A percentile compares a stretch with the other conserved stretches of the same genome.
These are phyloP conservation scores for Colletotrichum sp. DNA, from an alignment of 2,329 filamentous ascomycete genomes.

Conservation along the genomic window DNA sequence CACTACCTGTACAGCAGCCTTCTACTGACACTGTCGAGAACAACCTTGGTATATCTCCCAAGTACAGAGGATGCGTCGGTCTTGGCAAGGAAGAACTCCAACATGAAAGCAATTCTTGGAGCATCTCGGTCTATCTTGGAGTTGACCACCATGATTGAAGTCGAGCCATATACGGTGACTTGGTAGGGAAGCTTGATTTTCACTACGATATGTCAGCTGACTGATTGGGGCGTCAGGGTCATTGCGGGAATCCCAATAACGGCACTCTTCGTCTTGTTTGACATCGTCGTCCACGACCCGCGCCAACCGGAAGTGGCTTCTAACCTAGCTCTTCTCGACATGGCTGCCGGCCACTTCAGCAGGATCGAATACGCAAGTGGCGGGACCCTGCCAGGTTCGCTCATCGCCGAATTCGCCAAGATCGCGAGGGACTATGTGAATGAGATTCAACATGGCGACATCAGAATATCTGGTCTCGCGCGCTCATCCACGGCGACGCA, in stretches of 20 bases:
- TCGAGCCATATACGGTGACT: constrained; percentile 31
- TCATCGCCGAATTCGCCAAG: constrained; percentile 43
- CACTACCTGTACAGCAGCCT: constrained; percentile 33
- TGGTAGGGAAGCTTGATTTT: constrained; percentile 23
- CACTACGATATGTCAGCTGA: background rate
- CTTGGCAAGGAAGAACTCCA: constrained; percentile 13
- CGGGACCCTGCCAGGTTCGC: constrained; percentile 37
- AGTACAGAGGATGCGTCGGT: constrained; percentile 1
- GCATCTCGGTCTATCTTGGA: constrained; percentile 31
- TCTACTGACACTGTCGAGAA: constrained; percentile 28
- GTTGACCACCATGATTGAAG: constrained; percentile 30
- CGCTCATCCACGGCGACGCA: background rate
- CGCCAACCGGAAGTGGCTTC: constrained; percentile 33
- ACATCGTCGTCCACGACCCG: constrained; percentile 43
- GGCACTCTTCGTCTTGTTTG: constrained; percentile 44
- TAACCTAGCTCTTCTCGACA: constrained; percentile 44
- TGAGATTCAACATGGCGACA: constrained; percentile 16
- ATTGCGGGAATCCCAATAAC: constrained; percentile 39
- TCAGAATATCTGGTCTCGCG: background rate
- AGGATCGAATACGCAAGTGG: constrained; percentile 42
- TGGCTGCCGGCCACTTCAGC: constrained; percentile 46
- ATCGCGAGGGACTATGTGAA: constrained; percentile 46
- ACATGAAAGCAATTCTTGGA: constrained; percentile 24
- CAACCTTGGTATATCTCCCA: constrained; percentile 24
- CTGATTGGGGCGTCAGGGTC: constrained; percentile 25